Evolutionary conservation across 2,329 filamentous ascomycete genomes (phyloP), one percentile per base, ranked within the genome.

Genomic region (Cadophora gregata): DNA sequence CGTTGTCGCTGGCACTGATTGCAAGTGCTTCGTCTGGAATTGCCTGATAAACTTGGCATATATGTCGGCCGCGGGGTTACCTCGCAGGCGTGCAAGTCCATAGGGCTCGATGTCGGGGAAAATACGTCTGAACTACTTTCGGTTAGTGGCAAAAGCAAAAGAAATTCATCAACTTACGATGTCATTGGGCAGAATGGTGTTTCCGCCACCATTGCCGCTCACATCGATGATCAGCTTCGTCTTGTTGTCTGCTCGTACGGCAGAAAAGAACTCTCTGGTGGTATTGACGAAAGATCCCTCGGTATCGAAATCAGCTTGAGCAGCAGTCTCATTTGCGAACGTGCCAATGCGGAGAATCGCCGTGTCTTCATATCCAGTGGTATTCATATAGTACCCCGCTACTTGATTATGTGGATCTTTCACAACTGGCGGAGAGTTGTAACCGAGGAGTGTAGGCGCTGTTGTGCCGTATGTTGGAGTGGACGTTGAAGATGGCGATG

Each of bases 121-220:
- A 48, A 69, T 61, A 14, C 60, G 66, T 27, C 55, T 16, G 47
- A 68, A 65, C 59, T 63, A 36, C 25, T 29, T 14, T 3, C 14
- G 4, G n/a, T 60, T 55, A 60, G 55, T 16, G 19, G 14, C 8
- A 19, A 24, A 27, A 21, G 12, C n/a, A 56, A 21, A 6, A 3
- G 27, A 29, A 25, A 24, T 21, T 10, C 2, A 10, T n/a, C 9
- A 5, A 59, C 64, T 64, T 53, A 59, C 62, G n/a, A 53, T 5
- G 21, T 64, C 62, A 31, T 64, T 47, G 1, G 62, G 62, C 10
- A 64, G 53, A 36, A 64, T 59, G 1, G 64, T 62, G 31, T 66
- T 66, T 9, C 67, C 67, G 29, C 67, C 67, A n/a, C 38, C 38
- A 66, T 69, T 69, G 1, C 67, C 67, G 33, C 63, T 69, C 21